Base-by-base conservation (phyloP, 2,329 filamentous ascomycete genomes). In the Westerdykella sp. region DNA sequence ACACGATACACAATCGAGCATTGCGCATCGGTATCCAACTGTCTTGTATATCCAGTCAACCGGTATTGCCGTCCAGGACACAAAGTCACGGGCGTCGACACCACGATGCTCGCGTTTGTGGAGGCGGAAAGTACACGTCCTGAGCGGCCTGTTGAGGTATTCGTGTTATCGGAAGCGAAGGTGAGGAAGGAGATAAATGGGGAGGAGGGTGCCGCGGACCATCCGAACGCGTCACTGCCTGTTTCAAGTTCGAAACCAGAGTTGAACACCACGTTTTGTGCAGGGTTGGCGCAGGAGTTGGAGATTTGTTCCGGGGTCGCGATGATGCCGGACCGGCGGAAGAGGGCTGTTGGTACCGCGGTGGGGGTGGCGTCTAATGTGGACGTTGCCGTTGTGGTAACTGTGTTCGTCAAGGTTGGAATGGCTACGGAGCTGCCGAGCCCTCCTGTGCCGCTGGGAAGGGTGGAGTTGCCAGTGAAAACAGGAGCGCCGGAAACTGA, bases 31-130 rank as follows among this genome's bases (percentile, higher is more conserved):
- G 41, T 25, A 21, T 54, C 52, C 1, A 21, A 43, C 37, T 62
- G 57, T 2, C 47, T 40, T 10, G 49, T 53, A 12, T 37, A 44
- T 4, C 38, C 45, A 4, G 22, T 37, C 18, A 62, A 39, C 6
- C 30, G 14, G 48, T 65, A 62, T 31, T 50, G 41, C 25, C 43
- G 47, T 13, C 55, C 55, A 2, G 61, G 59, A 41, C 56, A 59
- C 2, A 64, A 52, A 0, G 56, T 58, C 9, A 66, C 9, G 9
- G 57, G 51, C 39, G 65, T 57, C 1, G 42, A 52, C 25, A 63
- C 45, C 9, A 39, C 48, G 25, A 61, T 37, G 7, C 41, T 43
- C 6, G 47, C 44, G 22, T 52, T 57, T 0, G 59, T 41, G 11
- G 49, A 49, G 16, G 56, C 51, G 35, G 50, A 53, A 34, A 53